These are phyloP conservation scores for Aspergillus sp. DNA, from an alignment of 2,329 filamentous ascomycete genomes.

Conservation along the genomic window DNA sequence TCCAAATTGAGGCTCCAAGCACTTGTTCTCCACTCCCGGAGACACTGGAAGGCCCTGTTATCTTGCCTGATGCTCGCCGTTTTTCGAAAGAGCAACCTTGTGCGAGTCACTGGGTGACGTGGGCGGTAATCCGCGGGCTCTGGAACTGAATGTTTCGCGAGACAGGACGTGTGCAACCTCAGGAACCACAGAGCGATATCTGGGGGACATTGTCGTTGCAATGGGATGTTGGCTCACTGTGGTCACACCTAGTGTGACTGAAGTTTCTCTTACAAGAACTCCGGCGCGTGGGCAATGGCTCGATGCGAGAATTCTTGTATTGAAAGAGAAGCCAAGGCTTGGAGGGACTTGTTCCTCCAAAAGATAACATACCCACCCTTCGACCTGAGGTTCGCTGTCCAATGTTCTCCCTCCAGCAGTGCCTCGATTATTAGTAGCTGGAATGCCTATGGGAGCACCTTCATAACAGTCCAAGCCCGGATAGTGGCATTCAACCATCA, in stretches of 20 bases:
- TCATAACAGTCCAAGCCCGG: neutral
- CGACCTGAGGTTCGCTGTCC: neutral
- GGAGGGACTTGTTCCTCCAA: neutral
- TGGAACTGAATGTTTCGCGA: conserved; percentile 1
- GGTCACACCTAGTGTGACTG: conserved; percentile 10
- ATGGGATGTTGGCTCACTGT: neutral
- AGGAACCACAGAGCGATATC: neutral
- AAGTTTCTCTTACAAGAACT: neutral
- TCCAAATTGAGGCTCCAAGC: conserved; percentile 7
- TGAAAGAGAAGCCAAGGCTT: neutral
- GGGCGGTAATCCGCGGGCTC: neutral
- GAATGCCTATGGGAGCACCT: neutral
- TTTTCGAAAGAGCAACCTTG: neutral
- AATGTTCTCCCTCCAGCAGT: too few species aligned
- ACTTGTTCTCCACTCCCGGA: conserved; percentile 2
- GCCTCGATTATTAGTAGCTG: neutral
- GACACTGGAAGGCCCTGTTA: neutral
- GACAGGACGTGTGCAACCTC: neutral
- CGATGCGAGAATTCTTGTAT: neutral
- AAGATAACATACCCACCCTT: neutral
- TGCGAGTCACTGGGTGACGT: conserved; percentile 5
- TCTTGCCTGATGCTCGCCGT: neutral
- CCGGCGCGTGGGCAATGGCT: neutral
- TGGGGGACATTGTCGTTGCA: neutral
- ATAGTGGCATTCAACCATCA: neutral